Base-by-base conservation (phyloP, 2,329 filamentous ascomycete species). In the Aspergillus pseudoterreus region DNA sequence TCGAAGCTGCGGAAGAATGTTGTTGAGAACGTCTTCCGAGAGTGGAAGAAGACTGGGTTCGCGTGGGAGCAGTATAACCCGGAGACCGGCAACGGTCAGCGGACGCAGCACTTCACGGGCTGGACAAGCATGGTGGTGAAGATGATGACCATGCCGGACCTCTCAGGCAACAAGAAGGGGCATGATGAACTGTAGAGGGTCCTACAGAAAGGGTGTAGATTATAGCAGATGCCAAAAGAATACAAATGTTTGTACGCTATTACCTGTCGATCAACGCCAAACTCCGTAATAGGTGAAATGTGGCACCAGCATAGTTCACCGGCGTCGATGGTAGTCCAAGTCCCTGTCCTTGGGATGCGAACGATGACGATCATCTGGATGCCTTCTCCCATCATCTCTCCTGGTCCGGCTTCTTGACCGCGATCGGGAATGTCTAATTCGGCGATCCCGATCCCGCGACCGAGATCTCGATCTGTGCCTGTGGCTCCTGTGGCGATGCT, bases 51-150 rank as follows among this genome's bases (percentile, higher is more conserved):
- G 66, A 97, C 94, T 0, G 92, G 92, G 15, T 97, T 97, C 68
- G 94, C 92, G 0, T 99, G 92, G 92, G 94, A 99, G 74, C 94
- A 99, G 75, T 99, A 97, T 71, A 90, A 95, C 69, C 90, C 92
- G 0, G 90, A 96, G 63, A 95, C 90, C 3, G 94, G 94, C 43
- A 82, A 82, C 48, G 94, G 94, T n/a, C 92, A 97, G 77, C 82
- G 94, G 39, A 97, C 92, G 4, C 91, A 96, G 78, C 92, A 97
- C 72, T 99, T 99, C 69, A 96, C 94, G 0, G 94, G 94, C 46
- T 99, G 94, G 94, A 99, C 94, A n/a, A 96, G 90, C 69, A 77
- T 97, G 72, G 89, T 97, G 44, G 92, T 97, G 43, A 96, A 96
- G 78, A 90, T 99, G 60, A 96, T 97, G 91, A 84, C 84, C 43